Evolutionary conservation across 257 asterid genomes (phyloP), one percentile per base, ranked within the genome.

Genomic region (Gentiana dahurica): DNA sequence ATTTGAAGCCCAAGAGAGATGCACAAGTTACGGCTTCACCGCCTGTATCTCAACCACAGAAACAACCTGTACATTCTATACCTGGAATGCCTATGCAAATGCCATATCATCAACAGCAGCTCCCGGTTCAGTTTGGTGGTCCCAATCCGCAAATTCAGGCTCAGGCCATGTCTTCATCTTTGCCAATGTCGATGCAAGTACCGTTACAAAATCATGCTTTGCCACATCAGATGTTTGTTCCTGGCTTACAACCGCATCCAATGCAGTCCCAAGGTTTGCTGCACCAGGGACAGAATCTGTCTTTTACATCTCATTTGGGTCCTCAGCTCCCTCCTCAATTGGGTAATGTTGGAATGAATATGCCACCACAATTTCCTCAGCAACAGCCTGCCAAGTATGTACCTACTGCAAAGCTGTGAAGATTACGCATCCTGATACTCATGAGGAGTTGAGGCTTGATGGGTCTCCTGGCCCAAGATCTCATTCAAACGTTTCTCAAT

Each of bases 361-460:
- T 87, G 80, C 56, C 67, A 43, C 78, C 89, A 36, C 93, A 81
- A 69, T 85, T 81, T 68, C 75, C 84, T 58, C 94, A 76, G 58
- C 97, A 79, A 69, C 95, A 69, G 66, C 73, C 81, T 58, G 87
- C 65, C 5, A 81, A 72, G 49, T 78, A 44, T 59, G 60, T 72
- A 6, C 61, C 73, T 64, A 60, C 78, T 43, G 90, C 50, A 92
- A 82, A 75, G 54, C 85, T 53, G 93, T 88, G 67, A 92, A 92
- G 81, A 87, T 92, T 55, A 87, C 94, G 49, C 90, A 92, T 68
- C 97, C 95, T 15, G 90, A 83, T 0, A 87, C 97, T 63, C 88
- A 80, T 64, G 97, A 87, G 68, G 98, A 87, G 59, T 62, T 91
- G 84, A 91, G 79, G 81, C 88, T 88, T 63, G 95, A 88, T 52